phyloP scores from a whole-genome alignment of 768 basidiomycete species.

The Tylopilus rubrobrunneus region DNA sequence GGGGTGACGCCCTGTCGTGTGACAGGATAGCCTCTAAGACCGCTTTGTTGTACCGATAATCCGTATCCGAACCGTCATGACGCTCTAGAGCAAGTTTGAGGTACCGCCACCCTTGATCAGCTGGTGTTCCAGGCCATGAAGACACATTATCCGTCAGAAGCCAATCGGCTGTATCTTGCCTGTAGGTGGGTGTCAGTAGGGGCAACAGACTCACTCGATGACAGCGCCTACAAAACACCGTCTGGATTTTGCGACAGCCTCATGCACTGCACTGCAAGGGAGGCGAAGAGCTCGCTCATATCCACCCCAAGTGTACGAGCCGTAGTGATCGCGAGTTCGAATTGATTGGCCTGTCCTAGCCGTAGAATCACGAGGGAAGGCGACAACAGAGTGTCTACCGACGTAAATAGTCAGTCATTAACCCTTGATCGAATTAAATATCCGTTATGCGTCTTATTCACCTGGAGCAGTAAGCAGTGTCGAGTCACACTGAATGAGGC shows the following conservation, averaged over 20 bases:
- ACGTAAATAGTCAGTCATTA: constrained; percentile 22
- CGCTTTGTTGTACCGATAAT: constrained; percentile 73
- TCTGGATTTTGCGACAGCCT: constrained; percentile 65
- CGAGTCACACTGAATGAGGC: constrained; percentile 67
- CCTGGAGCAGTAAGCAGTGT: constrained; percentile 60
- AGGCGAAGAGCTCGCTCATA: constrained; percentile 81
- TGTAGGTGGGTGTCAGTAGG: constrained; percentile 28
- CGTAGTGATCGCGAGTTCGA: constrained; percentile 73
- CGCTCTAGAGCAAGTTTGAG: constrained; percentile 75
- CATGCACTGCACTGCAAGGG: constrained; percentile 75
- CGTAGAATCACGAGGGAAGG: constrained; percentile 68
- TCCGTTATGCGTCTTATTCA: constrained; percentile 32
- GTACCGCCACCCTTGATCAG: constrained; percentile 85
- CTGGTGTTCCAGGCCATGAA: constrained; percentile 79
- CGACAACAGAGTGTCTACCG: constrained; percentile 49
- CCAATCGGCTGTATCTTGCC: constrained; percentile 77
- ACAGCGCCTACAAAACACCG: constrained; percentile 47
- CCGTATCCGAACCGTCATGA: constrained; percentile 68
- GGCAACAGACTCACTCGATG: background rate
- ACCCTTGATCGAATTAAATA: constrained; percentile 8
- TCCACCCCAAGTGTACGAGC: constrained; percentile 77
- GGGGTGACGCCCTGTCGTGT: constrained; percentile 51
- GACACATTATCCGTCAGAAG: constrained; percentile 74
- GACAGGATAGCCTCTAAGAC: constrained; percentile 75
- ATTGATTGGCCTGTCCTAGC: constrained; percentile 73